Conservation (phyloP, 1,139 yeast species). For the Pichia sp. region DNA sequence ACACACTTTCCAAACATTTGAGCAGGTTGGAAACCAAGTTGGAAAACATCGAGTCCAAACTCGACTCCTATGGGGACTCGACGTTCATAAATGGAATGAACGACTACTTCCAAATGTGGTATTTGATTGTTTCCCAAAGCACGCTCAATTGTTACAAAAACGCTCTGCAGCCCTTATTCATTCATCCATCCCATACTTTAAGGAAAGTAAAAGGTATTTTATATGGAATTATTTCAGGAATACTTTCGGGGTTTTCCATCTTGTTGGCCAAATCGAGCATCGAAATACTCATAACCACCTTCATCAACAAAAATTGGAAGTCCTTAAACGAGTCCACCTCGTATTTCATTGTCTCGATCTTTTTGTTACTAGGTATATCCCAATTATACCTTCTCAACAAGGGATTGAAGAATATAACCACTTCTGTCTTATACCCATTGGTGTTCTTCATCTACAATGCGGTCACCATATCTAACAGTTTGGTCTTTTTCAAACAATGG, state of each 20-base stretch:
- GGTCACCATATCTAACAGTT: constrained; percentile 67
- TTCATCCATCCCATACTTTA: constrained; percentile 22
- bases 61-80: background rate
- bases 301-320: constrained; percentile 32
- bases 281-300: constrained; percentile 54
- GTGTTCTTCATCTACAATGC: constrained; percentile 82
- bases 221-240: constrained; percentile 71
- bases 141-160: background rate
- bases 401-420: constrained; percentile 68
- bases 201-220: constrained; percentile 44
- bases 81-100: background rate
- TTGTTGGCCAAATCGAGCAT: constrained; percentile 80
- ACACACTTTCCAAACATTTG: background rate
- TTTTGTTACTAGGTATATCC: constrained; percentile 62
- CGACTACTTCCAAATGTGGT: background rate
- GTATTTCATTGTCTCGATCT: constrained; percentile 51
- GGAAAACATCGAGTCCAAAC: background rate
- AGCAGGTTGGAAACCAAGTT: background rate
- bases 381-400: constrained; percentile 72
- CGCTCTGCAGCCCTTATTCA: constrained; percentile 5
- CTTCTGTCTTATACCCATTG: constrained; percentile 77
- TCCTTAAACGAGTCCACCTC: constrained; percentile 32
- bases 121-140: background rate
- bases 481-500: constrained; percentile 57
- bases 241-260: constrained; percentile 79